Percentiles rank a stretch among this genome's conserved stretches.
Conservation (phyloP, 2,329 filamentous ascomycete species). For the Fusarium kyushuense region DNA sequence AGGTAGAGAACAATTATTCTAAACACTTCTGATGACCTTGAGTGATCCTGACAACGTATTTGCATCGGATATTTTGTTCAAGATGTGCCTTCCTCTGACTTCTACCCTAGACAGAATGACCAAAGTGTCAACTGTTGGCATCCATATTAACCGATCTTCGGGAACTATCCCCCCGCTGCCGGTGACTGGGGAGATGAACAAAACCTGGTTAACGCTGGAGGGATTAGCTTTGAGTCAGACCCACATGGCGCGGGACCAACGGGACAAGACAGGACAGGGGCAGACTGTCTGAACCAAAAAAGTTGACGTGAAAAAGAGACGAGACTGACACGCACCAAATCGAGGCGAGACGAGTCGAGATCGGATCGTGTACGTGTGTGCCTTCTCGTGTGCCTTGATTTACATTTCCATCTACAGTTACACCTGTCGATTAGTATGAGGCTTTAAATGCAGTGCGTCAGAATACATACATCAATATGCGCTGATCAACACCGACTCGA, state of each 20-base stretch:
- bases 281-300: neutral
- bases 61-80: neutral
- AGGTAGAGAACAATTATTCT: neutral
- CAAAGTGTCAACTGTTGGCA: constrained; percentile 1
- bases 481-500: neutral
- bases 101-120: constrained; percentile 31
- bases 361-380: constrained; percentile 21
- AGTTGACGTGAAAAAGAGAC: constrained; percentile 29
- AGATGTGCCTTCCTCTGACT: neutral
- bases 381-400: constrained; percentile 29
- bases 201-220: constrained; percentile 25
- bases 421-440: constrained; percentile 15
- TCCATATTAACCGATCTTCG: constrained; percentile 24
- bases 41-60: neutral
- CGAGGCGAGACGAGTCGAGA: constrained; percentile 24
- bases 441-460: neutral
- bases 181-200: constrained; percentile 25
- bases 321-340: constrained; percentile 22
- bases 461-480: neutral
- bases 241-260: constrained; percentile 41
- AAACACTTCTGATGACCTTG: neutral
- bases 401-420: constrained; percentile 7
- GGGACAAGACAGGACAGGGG: constrained; percentile 39
- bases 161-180: constrained; percentile 37
- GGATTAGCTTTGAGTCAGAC: constrained; percentile 19